Evolutionary conservation across 768 basidiomycete genomes (phyloP), one percentile per base, ranked within the genome.

Genomic region (Termitomyces sp.): DNA sequence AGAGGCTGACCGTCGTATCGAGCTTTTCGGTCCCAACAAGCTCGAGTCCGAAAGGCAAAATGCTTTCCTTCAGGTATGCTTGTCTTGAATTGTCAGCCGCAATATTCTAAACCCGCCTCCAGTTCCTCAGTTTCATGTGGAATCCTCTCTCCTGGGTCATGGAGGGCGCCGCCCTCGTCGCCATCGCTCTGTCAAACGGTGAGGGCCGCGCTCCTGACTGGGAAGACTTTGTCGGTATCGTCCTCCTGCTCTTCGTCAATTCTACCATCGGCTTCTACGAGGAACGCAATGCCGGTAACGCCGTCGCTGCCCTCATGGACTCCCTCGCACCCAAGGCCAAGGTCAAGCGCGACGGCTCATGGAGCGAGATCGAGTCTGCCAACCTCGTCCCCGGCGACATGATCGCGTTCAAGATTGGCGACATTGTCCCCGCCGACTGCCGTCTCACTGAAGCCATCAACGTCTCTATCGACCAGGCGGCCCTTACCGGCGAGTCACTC

Each of bases 131-230:
- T 71, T 98, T 98, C 84, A 98, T 98, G 96, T 98, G 96, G 96
- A 98, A 98, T 78, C 96, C 96, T 44, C 81, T 98, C 13, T 98
- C 96, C 34, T 98, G 96, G 96, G 96, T 98, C 74, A 98, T 98
- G 96, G 96, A 98, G 75, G 94, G 89, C 61, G 95, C 95, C 39
- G 91, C 93, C 8, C 81, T 94, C 32, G 93, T 95, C 64, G 95
- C 96, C 48, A 98, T 98, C 72, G 94, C 85, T 42, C 85, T 98
- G 32, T 97, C 96, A 56, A 98, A 98, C 74, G 96, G 96, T 74
- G 86, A 87, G 66, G 77, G 80, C 56, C 77, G 80, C 55, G 85
- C 95, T 30, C 96, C 96, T 20, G 95, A 98, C 69, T 98, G 96
- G 96, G 79, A 91, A 71, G 96, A 98, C 79, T 98, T 98, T 76